Base-by-base conservation (phyloP, 176 grass and related monocot genomes). In the Urochloa ruziziensis region DNA sequence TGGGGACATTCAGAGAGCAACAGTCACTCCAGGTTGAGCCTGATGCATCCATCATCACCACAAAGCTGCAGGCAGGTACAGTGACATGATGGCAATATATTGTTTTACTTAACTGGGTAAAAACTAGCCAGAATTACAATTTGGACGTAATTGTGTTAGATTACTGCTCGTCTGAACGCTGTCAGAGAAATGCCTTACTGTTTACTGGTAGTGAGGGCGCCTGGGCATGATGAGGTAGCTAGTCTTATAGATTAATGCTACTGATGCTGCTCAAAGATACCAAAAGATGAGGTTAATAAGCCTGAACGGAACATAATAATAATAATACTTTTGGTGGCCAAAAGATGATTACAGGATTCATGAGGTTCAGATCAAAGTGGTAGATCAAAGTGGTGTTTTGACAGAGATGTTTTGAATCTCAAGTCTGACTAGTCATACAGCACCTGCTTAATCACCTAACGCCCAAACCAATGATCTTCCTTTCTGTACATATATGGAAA, bases 391-490 rank as follows among this genome's bases (percentile, higher is more conserved):
- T 4, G 70, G 81, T 64, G 17, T 61, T 24, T 19, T 35, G 40
- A 83, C 42, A 48, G 13, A 10, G 67, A 82, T 33, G 71, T 13
- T 7, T 34, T 34, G 62, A 13, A 24, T 53, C 51, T 16, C 0
- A 17, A 53, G 15, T 62, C 58, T 70, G 80, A 62, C 63, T 42
- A 19, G 59, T 40, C 86, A n/a, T 24, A 23, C n/a, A 62, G 32
- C 4, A 66, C 44, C 18, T 30, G 17, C 10, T 75, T 87, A 82
- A 77, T 60, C 79, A 69, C 74, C 69, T 25, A 35, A 17, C n/a
- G n/a, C n/a, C n/a, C n/a, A n/a, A n/a, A n/a, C 30, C 17, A 62
- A 21, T 62, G 21, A 70, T 57, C 17, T 67, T 16, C 23, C 29
- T 11, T 28, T 17, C 17, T 32, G 25, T 69, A 30, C 19, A 53